Base-by-base conservation (phyloP, 2,329 filamentous ascomycete species). In the Metarhizium brunneum region DNA sequence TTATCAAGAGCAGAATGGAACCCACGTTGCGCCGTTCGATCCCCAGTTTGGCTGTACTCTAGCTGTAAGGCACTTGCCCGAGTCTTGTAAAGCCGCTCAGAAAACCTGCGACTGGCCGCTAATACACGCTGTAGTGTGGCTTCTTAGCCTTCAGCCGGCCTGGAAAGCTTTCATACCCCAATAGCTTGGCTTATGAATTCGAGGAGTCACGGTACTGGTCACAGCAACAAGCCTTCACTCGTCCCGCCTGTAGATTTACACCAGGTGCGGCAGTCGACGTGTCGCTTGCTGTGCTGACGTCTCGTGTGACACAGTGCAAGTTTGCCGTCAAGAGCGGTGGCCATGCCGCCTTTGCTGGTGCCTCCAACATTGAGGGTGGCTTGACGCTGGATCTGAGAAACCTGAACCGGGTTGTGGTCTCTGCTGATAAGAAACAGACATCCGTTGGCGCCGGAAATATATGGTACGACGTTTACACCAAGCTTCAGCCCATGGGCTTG, bases 281-380 rank as follows among this genome's bases (percentile, higher is more conserved):
- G 4, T 68, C 67, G 4, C 57, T 65, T 2, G 57, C 61, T 8
- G 58, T 69, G 5, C 54, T 65, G 18, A 57, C 63, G 2, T 58
- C 62, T 18, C 63, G 62, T 25, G 61, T 59, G 25, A 66, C 62
- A 3, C 55, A 59, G 13, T 68, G 68, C 59, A 59, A 62, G 30
- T 70, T 69, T 51, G 64, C 68, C 10, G 61, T 69, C 35, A 68
- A 67, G 56, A 63, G 64, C 14, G 68, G 67, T 36, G 70, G 68
- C n/a, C 69, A 71, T 40, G 60, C 65, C 2, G 56, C 66, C 6
- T 67, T 66, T 50, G 53, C 60, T 2, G 65, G 64, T 6, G 59
- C 61, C 2, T 67, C 62, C 11, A 68, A 65, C 47, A 64, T 66
- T 38, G 47, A 65, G 7, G 61, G 57, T 20, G 67, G 66, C 36